phyloP scores from a whole-genome alignment of 257 asterid genomes.

The Marsdenia floribunda region DNA sequence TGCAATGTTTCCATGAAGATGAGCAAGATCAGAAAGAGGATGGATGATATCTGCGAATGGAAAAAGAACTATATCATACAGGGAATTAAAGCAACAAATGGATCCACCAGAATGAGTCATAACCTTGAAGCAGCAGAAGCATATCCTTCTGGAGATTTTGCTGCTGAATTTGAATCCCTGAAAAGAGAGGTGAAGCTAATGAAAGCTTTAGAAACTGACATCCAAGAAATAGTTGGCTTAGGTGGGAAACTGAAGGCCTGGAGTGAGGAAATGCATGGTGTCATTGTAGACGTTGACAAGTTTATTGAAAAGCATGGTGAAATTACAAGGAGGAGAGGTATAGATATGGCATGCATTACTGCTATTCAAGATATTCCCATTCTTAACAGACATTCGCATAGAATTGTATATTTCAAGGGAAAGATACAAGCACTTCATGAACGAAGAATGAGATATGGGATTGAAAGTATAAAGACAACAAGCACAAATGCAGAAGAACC shows the following conservation, averaged over 20 bases:
- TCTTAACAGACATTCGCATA: neutral
- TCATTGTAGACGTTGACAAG: neutral
- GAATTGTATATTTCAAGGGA: neutral
- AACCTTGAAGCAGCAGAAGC: constrained; percentile 1
- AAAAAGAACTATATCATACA: neutral
- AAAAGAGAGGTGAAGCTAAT: constrained; percentile 12
- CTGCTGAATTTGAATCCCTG: neutral
- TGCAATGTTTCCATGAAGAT: neutral
- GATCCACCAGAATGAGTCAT: neutral
- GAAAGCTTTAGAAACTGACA: constrained; percentile 8
- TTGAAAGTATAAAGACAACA: constrained; percentile 1
- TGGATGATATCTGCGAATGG: neutral
- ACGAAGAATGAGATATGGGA: constrained; percentile 14
- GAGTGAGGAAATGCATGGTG: neutral
- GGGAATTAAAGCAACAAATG: neutral
- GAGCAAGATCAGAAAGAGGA: neutral
- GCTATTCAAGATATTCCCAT: neutral
- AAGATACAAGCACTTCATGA: constrained; percentile 13
- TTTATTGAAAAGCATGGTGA: neutral
- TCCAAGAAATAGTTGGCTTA: neutral
- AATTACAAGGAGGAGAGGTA: neutral
- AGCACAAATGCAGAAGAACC: neutral
- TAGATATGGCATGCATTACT: neutral
- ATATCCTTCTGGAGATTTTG: constrained; percentile 3
- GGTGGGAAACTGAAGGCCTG: neutral